Percentiles rank a stretch among this genome's conserved stretches.
Evolutionary conservation across 148 eudicot species (phyloP).

Genomic region (Cornus kousa): DNA sequence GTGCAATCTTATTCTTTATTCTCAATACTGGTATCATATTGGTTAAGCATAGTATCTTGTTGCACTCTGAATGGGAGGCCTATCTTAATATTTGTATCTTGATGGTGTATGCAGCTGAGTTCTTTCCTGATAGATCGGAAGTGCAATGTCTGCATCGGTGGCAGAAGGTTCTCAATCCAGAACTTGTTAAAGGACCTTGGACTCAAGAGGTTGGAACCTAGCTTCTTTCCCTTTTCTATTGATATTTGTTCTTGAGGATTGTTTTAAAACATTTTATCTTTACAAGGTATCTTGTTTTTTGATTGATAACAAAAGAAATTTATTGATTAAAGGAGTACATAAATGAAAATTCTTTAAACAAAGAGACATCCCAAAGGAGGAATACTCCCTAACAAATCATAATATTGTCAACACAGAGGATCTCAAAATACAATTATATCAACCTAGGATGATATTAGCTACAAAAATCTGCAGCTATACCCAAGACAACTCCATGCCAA

Average conservation of each 20-base stretch:
- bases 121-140: conserved; percentile 90
- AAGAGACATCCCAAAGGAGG: too few species aligned
- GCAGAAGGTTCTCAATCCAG: conserved; percentile 99
- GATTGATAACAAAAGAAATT: too few species aligned
- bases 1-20: not conserved
- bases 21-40: not conserved
- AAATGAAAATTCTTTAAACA: too few species aligned
- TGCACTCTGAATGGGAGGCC: not conserved
- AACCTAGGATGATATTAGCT: too few species aligned
- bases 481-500: too few species aligned
- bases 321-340: too few species aligned
- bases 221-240: conserved; percentile 4
- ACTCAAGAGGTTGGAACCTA: conserved; percentile 61
- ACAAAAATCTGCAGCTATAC: too few species aligned
- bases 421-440: too few species aligned
- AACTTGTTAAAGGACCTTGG: conserved; percentile 98
- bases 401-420: too few species aligned
- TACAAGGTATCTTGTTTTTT: too few species aligned
- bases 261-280: not conserved
- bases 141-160: conserved; percentile 97
- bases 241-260: not conserved
- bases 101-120: conserved; percentile 69
- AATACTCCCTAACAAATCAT: too few species aligned
- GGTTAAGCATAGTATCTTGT: not conserved
- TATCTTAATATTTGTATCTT: conserved; percentile 11